Evolutionary conservation across 2,329 filamentous ascomycete species (phyloP), one percentile per base, ranked within the genome.

Genomic region (Chrysoporthe austroafricana): DNA sequence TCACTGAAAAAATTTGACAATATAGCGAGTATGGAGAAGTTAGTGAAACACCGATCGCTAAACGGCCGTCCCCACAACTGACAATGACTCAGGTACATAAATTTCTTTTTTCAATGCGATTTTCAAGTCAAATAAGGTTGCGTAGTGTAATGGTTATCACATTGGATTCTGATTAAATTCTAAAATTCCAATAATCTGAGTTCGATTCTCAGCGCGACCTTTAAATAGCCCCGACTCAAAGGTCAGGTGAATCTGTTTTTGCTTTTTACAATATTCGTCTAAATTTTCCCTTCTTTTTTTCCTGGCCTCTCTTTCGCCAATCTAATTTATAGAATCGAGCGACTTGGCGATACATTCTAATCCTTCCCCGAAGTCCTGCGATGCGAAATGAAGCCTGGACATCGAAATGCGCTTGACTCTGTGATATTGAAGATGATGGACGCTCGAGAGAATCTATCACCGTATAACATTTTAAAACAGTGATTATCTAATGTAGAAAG

Each of bases 211-310:
- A 61, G 36, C 44, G 44, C 26, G 50, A 65, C 62, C 66, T 67
- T 36, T 43, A 44, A 16, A 8, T 60, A 9, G 2, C 14, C 16
- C 2, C 21, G 21, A 26, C n/a, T 16, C 4, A 4, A 7, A 16
- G 48, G 7, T 26, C 26, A 26, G 11, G 36, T 32, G 32, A 26
- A 52, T 16, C 26, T 13, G 3, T n/a, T 56, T 39, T 43, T 34
- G n/a, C n/a, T 90, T 68, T 60, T 44, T 59, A 2, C 3, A 43
- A 2, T 7, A 11, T 11, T 43, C n/a, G 11, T 42, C 36, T 14
- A 16, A 16, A 21, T 0, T 14, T 32, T 34, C 6, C 36, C 9
- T 39, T 39, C 6, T 7, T 39, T 9, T 9, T 39, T 39, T 9
- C 26, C 26, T 26, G 26, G 26, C 26, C 26, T 26, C 26, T 26